Conservation (phyloP, 2,329 filamentous ascomycete genomes). For the Stromatinia cepivora region DNA sequence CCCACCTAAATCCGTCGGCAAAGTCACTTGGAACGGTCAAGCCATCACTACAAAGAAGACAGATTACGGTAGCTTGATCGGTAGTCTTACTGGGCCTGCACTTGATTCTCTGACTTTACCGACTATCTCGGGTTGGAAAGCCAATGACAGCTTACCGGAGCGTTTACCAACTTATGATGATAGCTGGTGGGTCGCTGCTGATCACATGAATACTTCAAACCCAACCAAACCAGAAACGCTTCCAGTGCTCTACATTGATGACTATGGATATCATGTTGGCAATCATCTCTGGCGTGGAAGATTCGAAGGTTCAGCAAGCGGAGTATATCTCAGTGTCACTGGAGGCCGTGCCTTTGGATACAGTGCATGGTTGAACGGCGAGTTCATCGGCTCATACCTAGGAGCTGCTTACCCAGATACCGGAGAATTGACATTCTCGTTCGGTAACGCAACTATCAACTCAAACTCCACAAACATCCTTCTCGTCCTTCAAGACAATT, state of each 20-base stretch:
- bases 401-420: conserved; percentile 42
- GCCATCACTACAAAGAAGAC: conserved; percentile 41
- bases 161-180: conserved; percentile 46
- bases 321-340: conserved; percentile 32
- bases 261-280: conserved; percentile 48
- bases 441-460: conserved; percentile 47
- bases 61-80: conserved; percentile 45
- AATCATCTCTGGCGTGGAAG: conserved; percentile 47
- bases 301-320: conserved; percentile 32
- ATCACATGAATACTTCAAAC: conserved; percentile 29
- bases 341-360: conserved; percentile 25
- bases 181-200: conserved; percentile 18
- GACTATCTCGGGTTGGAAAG: conserved; percentile 39
- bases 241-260: conserved; percentile 48
- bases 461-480: conserved; percentile 46
- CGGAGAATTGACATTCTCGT: conserved; percentile 36
- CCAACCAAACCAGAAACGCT: conserved; percentile 45
- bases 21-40: conserved; percentile 54
- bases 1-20: conserved; percentile 47
- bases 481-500: conserved; percentile 58
- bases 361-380: conserved; percentile 49
- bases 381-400: conserved; percentile 54
- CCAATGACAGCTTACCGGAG: conserved; percentile 48
- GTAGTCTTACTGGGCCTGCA: conserved; percentile 22
- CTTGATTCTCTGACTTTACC: conserved; percentile 28